phyloP scores from a whole-genome alignment of 805 yeast genomes.

The Soucietia sequanensis region DNA sequence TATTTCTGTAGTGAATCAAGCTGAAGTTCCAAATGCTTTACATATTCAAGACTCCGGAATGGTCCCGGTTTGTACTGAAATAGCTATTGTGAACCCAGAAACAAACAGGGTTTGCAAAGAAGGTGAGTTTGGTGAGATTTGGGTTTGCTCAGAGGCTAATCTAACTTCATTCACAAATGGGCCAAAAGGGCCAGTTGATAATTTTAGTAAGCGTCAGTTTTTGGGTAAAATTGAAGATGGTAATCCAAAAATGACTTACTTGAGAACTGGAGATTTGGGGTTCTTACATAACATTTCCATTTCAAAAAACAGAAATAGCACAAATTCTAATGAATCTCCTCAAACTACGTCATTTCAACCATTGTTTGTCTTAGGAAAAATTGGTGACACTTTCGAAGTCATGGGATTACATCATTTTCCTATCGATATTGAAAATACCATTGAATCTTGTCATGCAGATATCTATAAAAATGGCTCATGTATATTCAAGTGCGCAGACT shows the following conservation, averaged over 20 bases:
- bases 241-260: conserved; percentile 56
- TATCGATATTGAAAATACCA: conserved; percentile 64
- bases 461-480: conserved; percentile 62
- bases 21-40: conserved; percentile 64
- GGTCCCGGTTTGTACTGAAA: conserved; percentile 91
- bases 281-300: conserved; percentile 73
- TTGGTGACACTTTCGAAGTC: conserved; percentile 85
- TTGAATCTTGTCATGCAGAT: conserved; percentile 47
- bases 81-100: conserved; percentile 94
- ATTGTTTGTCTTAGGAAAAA: conserved; percentile 78
- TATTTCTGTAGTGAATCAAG: conserved; percentile 73
- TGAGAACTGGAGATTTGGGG: conserved; percentile 93
- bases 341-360: conserved; percentile 58
- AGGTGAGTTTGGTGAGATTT: conserved; percentile 95
- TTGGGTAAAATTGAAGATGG: conserved; percentile 64
- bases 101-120: conserved; percentile 72
- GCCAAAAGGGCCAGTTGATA: conserved; percentile 50
- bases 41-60: conserved; percentile 92
- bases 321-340: conserved; percentile 9
- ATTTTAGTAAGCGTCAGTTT: conserved; percentile 51
- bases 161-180: conserved; percentile 59
- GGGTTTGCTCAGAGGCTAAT: conserved; percentile 92
- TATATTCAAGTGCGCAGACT: conserved; percentile 79
- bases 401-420: conserved; percentile 92
- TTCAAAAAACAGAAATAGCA: conserved; percentile 34